These are phyloP conservation scores for Limtongia smithiae DNA, from an alignment of 805 yeast species.

Conservation along the genomic window DNA sequence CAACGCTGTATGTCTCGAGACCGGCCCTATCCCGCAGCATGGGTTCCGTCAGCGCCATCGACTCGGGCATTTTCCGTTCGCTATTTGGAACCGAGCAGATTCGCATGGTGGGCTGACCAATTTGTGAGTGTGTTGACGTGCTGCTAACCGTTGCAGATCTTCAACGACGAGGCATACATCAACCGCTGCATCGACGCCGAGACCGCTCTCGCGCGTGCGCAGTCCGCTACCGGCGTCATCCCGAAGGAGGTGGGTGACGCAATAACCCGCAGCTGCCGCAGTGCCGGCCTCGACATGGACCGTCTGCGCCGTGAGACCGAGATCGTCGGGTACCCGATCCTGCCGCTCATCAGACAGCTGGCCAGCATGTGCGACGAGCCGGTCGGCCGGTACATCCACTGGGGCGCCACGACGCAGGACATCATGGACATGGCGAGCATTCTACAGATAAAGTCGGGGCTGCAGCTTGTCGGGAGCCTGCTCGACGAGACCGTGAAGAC, in stretches of 20 bases:
- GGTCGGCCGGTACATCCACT: slow-evolving; percentile 1
- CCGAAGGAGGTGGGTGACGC: neutral
- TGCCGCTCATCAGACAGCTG: slow-evolving; percentile 1
- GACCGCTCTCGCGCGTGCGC: too few species aligned
- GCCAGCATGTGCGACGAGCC: neutral
- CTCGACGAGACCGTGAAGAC: neutral
- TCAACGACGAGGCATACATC: too few species aligned
- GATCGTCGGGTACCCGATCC: slow-evolving; percentile 1
- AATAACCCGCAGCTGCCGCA: neutral
- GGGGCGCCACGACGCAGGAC: slow-evolving; percentile 7
- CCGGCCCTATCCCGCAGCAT: too few species aligned
- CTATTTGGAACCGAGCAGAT: too few species aligned
- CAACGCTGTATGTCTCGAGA: too few species aligned
- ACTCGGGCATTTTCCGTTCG: too few species aligned
- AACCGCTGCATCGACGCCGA: too few species aligned
- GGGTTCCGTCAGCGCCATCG: too few species aligned
- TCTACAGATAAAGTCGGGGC: neutral
- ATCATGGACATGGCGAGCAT: slow-evolving; percentile 1
- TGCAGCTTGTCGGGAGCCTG: neutral
- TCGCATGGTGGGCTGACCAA: too few species aligned
- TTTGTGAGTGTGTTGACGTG: too few species aligned
- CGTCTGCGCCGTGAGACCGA: neutral
- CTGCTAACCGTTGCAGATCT: too few species aligned
- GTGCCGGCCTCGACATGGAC: neutral
- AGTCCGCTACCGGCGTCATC: neutral